A percentile compares a stretch with the other conserved stretches of the same genome.
phyloP scores from a whole-genome alignment of 2,329 filamentous ascomycete species.

The Colletotrichum acutatum region DNA sequence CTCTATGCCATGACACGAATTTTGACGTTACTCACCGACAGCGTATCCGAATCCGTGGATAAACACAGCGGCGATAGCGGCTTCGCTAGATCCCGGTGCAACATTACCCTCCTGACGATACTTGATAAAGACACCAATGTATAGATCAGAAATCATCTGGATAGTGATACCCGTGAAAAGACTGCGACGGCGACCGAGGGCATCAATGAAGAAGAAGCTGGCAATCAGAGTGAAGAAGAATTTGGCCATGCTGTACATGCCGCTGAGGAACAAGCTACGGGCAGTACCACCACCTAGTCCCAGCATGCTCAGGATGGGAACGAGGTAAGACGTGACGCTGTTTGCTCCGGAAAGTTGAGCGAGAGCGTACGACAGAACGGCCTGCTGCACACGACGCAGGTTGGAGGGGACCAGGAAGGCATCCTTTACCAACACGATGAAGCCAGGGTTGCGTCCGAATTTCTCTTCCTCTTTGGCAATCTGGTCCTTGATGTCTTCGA shows the following conservation, averaged over 20 bases:
- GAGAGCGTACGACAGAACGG: constrained; percentile 49
- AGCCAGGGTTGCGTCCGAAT: background rate
- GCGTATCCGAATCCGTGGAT: constrained; percentile 58
- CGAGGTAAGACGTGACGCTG: constrained; percentile 55
- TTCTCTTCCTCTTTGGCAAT: background rate
- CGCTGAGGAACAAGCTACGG: constrained; percentile 50
- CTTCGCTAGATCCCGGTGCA: constrained; percentile 45
- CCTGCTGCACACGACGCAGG: constrained; percentile 51
- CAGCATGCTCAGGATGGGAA: constrained; percentile 53
- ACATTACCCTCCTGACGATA: constrained; percentile 41
- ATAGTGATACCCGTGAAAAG: constrained; percentile 48
- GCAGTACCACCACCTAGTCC: constrained; percentile 44
- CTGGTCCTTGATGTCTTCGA: background rate
- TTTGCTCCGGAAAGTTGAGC: constrained; percentile 57
- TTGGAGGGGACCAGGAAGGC: constrained; percentile 50
- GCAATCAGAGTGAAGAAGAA: constrained; percentile 54
- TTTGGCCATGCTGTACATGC: constrained; percentile 56
- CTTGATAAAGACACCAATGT: constrained; percentile 53
- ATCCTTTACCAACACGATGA: constrained; percentile 44
- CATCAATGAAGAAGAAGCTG: constrained; percentile 56
- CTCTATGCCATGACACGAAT: too few relatives aligned
- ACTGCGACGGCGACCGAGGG: constrained; percentile 51
- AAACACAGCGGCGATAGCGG: constrained; percentile 55
- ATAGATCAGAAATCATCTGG: constrained; percentile 54
- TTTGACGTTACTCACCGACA: constrained; percentile 37